Percentiles rank a stretch among this genome's conserved stretches.
phyloP scores from a whole-genome alignment of 768 basidiomycete genomes.

The Mycena epipterygia region DNA sequence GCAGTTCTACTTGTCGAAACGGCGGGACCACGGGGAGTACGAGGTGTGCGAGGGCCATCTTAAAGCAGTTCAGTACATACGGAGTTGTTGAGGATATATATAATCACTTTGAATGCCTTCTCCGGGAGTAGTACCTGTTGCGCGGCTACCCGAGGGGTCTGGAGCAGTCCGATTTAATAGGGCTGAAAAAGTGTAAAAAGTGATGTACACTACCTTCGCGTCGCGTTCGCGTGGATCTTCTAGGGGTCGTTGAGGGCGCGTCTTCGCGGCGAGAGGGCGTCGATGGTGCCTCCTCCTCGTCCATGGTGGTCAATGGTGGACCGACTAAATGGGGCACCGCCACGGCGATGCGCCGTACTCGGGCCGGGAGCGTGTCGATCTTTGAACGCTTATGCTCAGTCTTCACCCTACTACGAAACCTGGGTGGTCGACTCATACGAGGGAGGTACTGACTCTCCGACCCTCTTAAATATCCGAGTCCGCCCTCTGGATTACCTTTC shows the following conservation, averaged over 20 bases:
- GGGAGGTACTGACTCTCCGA: too few species aligned
- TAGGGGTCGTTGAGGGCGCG: not conserved
- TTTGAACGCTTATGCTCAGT: too few species aligned
- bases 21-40: not conserved
- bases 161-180: not conserved
- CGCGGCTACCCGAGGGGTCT: not conserved
- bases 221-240: not conserved
- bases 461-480: too few species aligned
- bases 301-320: slow-evolving; percentile 7
- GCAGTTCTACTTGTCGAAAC: not conserved
- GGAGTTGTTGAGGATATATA: not conserved
- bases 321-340: too few species aligned
- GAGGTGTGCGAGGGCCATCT: not conserved
- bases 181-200: not conserved
- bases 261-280: not conserved
- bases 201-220: not conserved
- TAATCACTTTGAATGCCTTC: not conserved
- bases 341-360: too few species aligned
- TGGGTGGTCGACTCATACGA: too few species aligned
- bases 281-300: not conserved
- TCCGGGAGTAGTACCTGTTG: too few species aligned
- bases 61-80: not conserved
- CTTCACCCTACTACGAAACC: too few species aligned
- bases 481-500: too few species aligned
- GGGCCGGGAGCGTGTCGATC: too few species aligned